Evolutionary conservation across 805 yeast genomes (phyloP), one percentile per base, ranked within the genome.

Genomic region (Pichia kluyveri): DNA sequence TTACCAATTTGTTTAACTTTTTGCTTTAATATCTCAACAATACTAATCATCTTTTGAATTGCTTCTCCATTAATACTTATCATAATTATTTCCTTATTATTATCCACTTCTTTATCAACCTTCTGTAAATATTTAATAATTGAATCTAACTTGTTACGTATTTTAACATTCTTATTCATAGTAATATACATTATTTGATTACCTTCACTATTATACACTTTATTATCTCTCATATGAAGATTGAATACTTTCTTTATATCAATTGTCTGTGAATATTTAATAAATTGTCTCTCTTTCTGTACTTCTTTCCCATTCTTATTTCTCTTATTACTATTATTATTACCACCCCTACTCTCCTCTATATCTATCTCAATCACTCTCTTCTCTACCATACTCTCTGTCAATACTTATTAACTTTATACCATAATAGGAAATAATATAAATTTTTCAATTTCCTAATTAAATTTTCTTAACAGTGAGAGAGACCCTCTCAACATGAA

Each of bases 1-100:
- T 38, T 39, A 8, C 47, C 39, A 10, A 26, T 8, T 18, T 43
- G 44, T 2, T 27, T 26, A 7, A 60, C 12, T 44, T 60, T 60
- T 43, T 62, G 63, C 47, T 64, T 64, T 32, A 63, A 43, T 2
- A 64, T 61, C 41, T 64, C 68, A 10, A 57, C 48, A 8, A 64
- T 51, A 1, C 64, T 56, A 7, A 64, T 46, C 52, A 63, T 46
- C 44, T 63, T 63, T 43, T 62, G 67, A 15, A 62, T 56, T 1
- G 51, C 51, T 36, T 56, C 60, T 27, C 55, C 54, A 30, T 49
- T 40, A 1, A 57, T 52, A 27, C 51, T 46, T 12, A 62, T 46
- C 7, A 48, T 4, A 8, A 62, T 40, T 3, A 61, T 41, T 4
- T 57, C 57, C 8, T 45, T 46, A 14, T 40, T 46, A 14, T 40